phyloP scores from a whole-genome alignment of 257 asterid species.

The Haberlea rhodopensis region DNA sequence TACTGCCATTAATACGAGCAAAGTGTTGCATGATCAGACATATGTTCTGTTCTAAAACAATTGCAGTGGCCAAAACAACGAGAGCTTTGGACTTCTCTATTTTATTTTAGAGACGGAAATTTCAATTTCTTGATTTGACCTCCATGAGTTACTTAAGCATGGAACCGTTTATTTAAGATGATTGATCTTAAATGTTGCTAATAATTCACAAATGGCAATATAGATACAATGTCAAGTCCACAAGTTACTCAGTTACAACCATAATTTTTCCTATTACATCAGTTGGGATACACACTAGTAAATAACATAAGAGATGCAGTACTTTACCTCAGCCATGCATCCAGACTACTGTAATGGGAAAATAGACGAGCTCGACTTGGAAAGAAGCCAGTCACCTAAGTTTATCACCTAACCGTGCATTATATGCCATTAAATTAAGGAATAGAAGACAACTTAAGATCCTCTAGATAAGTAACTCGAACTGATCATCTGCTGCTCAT shows the following conservation, averaged over 20 bases:
- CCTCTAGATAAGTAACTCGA: background rate
- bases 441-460: background rate
- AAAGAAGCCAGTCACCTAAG: background rate
- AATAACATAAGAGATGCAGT: background rate
- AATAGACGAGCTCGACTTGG: background rate
- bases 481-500: constrained; percentile 20
- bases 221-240: background rate
- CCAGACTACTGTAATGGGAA: background rate
- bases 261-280: background rate
- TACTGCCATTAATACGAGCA: constrained; percentile 44
- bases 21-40: constrained; percentile 78
- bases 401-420: background rate
- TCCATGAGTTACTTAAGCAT: background rate
- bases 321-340: background rate
- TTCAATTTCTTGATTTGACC: background rate
- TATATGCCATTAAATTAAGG: background rate
- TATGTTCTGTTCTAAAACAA: constrained; percentile 81
- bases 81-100: background rate
- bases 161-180: too few species aligned
- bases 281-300: background rate
- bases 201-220: too few species aligned
- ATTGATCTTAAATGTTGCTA: background rate
- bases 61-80: constrained; percentile 30
- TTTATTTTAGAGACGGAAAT: constrained; percentile 10
- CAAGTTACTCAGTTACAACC: background rate